Evolutionary conservation across 163 green algal genomes (phyloP).

Genomic region (Volvox carteri): DNA sequence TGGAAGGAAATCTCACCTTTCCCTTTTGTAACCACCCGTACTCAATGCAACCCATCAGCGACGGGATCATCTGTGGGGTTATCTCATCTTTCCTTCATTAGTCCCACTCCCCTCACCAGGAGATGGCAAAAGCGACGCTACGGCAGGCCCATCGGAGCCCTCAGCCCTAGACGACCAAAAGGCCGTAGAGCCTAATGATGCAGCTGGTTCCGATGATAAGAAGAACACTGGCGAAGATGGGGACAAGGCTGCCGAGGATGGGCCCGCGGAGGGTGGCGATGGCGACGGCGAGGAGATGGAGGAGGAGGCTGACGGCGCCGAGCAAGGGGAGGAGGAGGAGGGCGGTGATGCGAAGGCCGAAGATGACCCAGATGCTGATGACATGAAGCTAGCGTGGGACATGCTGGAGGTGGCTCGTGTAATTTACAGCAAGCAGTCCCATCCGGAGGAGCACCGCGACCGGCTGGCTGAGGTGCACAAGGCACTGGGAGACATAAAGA

Average conservation of each 20-base stretch:
- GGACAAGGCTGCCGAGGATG: neutral
- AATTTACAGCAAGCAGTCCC: constrained; percentile 46
- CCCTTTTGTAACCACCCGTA: no score
- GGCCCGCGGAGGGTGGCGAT: neutral
- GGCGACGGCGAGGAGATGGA: constrained; percentile 12
- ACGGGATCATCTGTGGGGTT: no score
- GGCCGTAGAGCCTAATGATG: no score
- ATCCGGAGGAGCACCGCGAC: constrained; percentile 20
- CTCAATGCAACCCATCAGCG: no score
- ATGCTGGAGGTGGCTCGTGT: constrained; percentile 66
- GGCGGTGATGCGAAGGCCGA: neutral
- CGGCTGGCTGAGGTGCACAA: constrained; percentile 62
- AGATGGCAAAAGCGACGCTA: no score
- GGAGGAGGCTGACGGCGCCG: neutral
- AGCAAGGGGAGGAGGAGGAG: neutral
- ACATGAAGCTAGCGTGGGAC: constrained; percentile 69
- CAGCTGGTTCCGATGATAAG: neutral
- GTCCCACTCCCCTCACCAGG: no score
- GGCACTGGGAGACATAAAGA: constrained; percentile 58
- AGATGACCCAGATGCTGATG: constrained; percentile 31
- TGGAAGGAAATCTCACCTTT: no score
- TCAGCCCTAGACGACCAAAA: neutral
- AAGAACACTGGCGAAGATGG: neutral
- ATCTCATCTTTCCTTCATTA: no score
- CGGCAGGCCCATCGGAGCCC: no score